These are phyloP conservation scores for Ploettnerulaceae sp. DNA, from an alignment of 2,329 filamentous ascomycete genomes.

Conservation along the genomic window DNA sequence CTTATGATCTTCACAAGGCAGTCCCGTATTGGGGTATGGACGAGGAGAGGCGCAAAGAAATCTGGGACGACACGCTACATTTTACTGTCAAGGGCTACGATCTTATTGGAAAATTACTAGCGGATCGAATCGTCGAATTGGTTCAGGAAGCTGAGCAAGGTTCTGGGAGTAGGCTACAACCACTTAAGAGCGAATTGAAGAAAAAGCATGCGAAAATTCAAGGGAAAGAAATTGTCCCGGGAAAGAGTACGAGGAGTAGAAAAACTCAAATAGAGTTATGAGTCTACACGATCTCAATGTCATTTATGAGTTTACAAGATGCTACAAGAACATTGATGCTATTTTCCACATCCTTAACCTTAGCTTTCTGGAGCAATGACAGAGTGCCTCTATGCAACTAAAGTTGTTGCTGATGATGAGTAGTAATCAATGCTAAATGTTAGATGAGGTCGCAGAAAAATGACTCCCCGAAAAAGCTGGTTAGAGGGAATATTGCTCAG, in stretches of 20 bases:
- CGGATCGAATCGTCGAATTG: constrained; percentile 46
- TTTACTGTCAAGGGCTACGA: constrained; percentile 55
- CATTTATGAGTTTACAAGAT: no score
- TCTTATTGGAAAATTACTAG: constrained; percentile 55
- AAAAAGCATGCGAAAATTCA: not conserved
- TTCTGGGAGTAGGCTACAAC: not conserved
- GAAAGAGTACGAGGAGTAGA: not conserved
- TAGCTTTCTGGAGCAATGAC: no score
- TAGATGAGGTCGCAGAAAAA: no score
- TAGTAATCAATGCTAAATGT: no score
- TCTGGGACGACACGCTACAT: constrained; percentile 60
- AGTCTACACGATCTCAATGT: no score
- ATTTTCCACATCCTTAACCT: no score
- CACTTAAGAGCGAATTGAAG: constrained; percentile 4
- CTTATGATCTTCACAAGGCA: constrained; percentile 50
- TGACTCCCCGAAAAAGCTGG: no score
- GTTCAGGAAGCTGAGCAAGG: constrained; percentile 31
- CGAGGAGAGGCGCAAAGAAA: constrained; percentile 41
- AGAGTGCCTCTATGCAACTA: no score
- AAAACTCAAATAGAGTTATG: no score
- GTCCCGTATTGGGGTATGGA: constrained; percentile 51
- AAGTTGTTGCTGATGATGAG: no score
- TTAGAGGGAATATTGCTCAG: no score
- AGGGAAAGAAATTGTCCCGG: not conserved
- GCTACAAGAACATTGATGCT: no score